Conservation (phyloP, 148 eudicot genomes). For the Rhododendron kiyosumense region DNA sequence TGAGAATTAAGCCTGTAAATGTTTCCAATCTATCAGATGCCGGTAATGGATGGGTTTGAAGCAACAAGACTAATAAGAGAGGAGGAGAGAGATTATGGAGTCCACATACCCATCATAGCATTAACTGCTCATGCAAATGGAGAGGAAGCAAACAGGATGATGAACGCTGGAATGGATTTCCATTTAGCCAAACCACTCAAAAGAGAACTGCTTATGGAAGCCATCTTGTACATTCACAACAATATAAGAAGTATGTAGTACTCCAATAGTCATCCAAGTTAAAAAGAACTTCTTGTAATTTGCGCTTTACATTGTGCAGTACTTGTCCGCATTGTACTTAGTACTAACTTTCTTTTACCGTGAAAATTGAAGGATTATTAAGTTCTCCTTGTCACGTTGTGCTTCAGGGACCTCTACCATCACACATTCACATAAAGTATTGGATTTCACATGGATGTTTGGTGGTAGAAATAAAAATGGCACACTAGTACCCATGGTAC, state of each 20-base stretch:
- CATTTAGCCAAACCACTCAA: slow-evolving; percentile 57
- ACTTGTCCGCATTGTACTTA: neutral
- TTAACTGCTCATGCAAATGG: slow-evolving; percentile 52
- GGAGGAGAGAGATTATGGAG: slow-evolving; percentile 41
- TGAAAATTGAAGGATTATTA: too few species aligned
- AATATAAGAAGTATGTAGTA: neutral
- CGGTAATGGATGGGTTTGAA: slow-evolving; percentile 62
- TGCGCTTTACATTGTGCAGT: neutral
- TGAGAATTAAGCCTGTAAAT: too few species aligned
- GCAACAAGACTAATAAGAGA: slow-evolving; percentile 60
- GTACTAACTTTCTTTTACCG: neutral
- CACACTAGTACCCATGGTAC: neutral
- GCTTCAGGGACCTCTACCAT: too few species aligned
- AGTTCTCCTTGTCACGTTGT: too few species aligned
- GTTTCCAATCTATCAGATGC: slow-evolving; percentile 45
- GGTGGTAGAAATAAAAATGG: too few species aligned
- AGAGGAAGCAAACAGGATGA: slow-evolving; percentile 39
- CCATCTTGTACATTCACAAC: slow-evolving; percentile 13
- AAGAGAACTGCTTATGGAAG: slow-evolving; percentile 31
- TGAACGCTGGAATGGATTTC: slow-evolving; percentile 52
- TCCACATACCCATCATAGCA: slow-evolving; percentile 65
- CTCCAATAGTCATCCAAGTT: neutral
- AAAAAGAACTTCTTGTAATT: neutral
- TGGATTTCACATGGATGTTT: too few species aligned
- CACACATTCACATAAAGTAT: too few species aligned